Base-by-base conservation (phyloP, 2,329 filamentous ascomycete genomes). In the Fusarium guadeloupense region DNA sequence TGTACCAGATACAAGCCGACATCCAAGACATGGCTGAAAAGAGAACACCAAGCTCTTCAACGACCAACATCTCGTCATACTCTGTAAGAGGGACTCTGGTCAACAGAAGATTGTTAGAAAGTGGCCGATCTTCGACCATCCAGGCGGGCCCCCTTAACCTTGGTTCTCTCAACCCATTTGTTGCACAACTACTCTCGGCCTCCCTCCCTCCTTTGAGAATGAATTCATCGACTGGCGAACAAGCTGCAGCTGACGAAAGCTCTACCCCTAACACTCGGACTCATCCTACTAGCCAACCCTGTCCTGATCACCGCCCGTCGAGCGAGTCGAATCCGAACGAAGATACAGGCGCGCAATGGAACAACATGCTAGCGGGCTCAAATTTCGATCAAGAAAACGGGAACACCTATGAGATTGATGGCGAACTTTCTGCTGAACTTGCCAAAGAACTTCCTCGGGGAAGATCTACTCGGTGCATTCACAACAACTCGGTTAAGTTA, bases 1-100 rank as follows among this genome's bases (percentile, higher is more conserved):
- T 67, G 0, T 56, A 81, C 31, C 59, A 53, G 0, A 67, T 66
- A 0, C 59, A 62, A 3, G 17, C 6, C 0, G 55, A 67, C 0
- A 54, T 67, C 0, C 23, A 34, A 0, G 3, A 6, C 26, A 67
- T 67, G 52, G 7, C 56, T 1, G 42, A 25, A 1, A 35, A 35
- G 20, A 48, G 23, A 10, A 1, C 19, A 1, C 26, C 19, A 3
- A 19, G 1, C 14, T 37, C 28, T 14, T 13, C 8, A 9, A 14
- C 10, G 17, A 9, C 17, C 16, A 12, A 28, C 14, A 16, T 12
- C 1, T 13, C 34, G 12, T 16, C 31, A 16, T 17, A n/a, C n/a
- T n/a, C n/a, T n/a, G n/a, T n/a, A 17, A 9, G 5, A 5, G 14
- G 20, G 9, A 5, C 12, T 13, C 7, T 19, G 6, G 13, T 9